Evolutionary conservation across 768 basidiomycete species (phyloP), one percentile per base, ranked within the genome.

Genomic region (Strobilomyces echinocephalus): DNA sequence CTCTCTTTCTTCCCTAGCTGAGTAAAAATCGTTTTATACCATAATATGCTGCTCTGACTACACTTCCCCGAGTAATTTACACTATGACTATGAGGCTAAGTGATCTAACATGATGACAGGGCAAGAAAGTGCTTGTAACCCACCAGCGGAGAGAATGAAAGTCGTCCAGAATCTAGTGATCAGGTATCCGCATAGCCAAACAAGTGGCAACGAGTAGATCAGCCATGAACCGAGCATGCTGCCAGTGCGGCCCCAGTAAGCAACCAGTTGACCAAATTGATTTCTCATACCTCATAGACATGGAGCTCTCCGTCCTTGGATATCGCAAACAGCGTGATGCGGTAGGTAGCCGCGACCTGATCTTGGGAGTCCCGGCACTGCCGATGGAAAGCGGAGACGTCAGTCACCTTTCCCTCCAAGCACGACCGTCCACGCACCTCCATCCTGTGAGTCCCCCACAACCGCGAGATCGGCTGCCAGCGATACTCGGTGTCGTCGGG

Each of bases 201-300:
- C 60, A 63, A 16, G 69, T 69, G n/a, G 69, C 63, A 14, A 69
- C 63, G 20, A 71, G 42, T 8, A 69, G 58, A 26, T 69, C 69
- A 16, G 55, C 18, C 65, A 71, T 69, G 11, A 43, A 54, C 28
- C 44, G 56, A 16, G 31, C 69, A 9, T 54, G 26, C 68, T 71
- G 41, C 21, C 8, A 28, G 4, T 6, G 1, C 30, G n/a, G n/a
- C 36, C 36, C 28, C 10, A 33, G 24, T 63, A 43, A 58, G 54
- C 11, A 26, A 50, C 36, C 46, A 50, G 47, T 33, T 21, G 20
- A 40, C 21, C 24, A 11, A 4, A 11, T 20, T 8, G n/a, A 44
- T 42, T 20, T 46, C 21, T 54, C 63, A n/a, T 55, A 69, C 68
- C 58, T 69, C 60, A 50, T 69, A 18, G 24, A 69, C 58, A 18